phyloP scores from a whole-genome alignment of 306 rosid species.

The Casuarina cunninghamiana region DNA sequence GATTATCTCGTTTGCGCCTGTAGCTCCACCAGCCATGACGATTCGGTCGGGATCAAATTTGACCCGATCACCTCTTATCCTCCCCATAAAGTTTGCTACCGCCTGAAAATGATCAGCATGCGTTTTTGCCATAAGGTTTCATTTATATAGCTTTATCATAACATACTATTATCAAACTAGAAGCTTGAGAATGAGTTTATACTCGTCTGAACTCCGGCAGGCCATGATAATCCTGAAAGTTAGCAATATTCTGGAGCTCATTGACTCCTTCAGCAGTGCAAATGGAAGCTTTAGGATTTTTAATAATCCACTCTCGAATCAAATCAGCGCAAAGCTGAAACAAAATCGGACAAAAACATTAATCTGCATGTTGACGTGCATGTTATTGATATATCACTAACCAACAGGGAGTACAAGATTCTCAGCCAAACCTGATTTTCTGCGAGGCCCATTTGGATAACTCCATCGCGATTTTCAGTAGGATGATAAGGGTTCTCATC shows the following conservation, averaged over 20 bases:
- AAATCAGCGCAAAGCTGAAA: slow-evolving; percentile 63
- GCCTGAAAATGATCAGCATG: slow-evolving; percentile 39
- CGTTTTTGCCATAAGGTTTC: background rate
- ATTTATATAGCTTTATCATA: background rate
- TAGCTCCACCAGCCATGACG: slow-evolving; percentile 93
- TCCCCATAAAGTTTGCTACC: slow-evolving; percentile 81
- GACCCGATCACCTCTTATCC: slow-evolving; percentile 76
- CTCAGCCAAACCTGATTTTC: slow-evolving; percentile 71
- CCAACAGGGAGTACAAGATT: too few species aligned
- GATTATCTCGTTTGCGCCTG: slow-evolving; percentile 81
- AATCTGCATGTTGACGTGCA: too few species aligned
- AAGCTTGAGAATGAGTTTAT: background rate
- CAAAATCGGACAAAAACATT: background rate
- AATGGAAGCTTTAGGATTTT: slow-evolving; percentile 71
- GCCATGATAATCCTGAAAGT: slow-evolving; percentile 90
- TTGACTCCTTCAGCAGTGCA: slow-evolving; percentile 74
- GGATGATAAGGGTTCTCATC: slow-evolving; percentile 75
- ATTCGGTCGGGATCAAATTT: slow-evolving; percentile 67
- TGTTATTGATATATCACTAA: too few species aligned
- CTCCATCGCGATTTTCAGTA: slow-evolving; percentile 60
- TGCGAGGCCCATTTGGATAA: slow-evolving; percentile 94
- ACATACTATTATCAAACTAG: background rate
- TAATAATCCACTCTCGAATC: slow-evolving; percentile 67
- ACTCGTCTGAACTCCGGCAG: slow-evolving; percentile 69
- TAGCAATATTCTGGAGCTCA: slow-evolving; percentile 60